phyloP scores from a whole-genome alignment of 176 grass and related monocot species.

The Areca catechu region DNA sequence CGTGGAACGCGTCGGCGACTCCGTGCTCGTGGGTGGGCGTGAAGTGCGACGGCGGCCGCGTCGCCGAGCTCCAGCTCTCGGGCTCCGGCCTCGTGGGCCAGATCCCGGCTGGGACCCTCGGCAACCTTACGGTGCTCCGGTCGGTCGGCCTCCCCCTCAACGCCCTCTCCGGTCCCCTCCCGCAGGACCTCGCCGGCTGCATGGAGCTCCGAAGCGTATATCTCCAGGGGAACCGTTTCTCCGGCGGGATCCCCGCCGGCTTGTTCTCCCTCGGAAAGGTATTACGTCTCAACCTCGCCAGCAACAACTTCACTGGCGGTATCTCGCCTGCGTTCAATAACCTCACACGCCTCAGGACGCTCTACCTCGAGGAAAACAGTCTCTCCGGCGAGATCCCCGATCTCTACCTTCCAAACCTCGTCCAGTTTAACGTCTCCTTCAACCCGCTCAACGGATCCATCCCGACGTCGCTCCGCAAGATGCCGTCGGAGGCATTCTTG shows the following conservation, averaged over 20 bases:
- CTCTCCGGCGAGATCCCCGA: constrained; percentile 39
- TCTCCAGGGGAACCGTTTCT: constrained; percentile 5
- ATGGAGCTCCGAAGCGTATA: constrained; percentile 1
- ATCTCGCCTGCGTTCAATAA: constrained; percentile 30
- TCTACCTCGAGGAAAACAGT: constrained; percentile 47
- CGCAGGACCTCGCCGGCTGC: not conserved
- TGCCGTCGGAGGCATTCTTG: constrained; percentile 46
- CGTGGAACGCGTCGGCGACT: not conserved
- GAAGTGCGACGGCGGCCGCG: not conserved
- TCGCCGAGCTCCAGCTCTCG: constrained; percentile 4
- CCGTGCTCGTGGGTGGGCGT: constrained; percentile 11
- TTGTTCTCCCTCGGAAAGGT: not conserved
- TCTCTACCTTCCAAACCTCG: constrained; percentile 27
- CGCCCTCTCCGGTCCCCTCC: constrained; percentile 9
- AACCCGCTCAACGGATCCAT: constrained; percentile 66
- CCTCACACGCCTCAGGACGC: constrained; percentile 30
- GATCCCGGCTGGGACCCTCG: constrained; percentile 9
- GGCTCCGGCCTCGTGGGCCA: not conserved
- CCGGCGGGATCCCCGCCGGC: not conserved
- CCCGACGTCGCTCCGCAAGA: constrained; percentile 19
- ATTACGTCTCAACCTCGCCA: constrained; percentile 9
- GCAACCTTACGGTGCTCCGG: constrained; percentile 10
- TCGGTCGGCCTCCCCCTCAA: constrained; percentile 10
- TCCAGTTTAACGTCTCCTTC: constrained; percentile 50
- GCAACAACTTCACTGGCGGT: constrained; percentile 5